A percentile compares a stretch with the other conserved stretches of the same genome.
Evolutionary conservation across 1,139 yeast species (phyloP).

Genomic region (Debaryomyces psychrophilus): DNA sequence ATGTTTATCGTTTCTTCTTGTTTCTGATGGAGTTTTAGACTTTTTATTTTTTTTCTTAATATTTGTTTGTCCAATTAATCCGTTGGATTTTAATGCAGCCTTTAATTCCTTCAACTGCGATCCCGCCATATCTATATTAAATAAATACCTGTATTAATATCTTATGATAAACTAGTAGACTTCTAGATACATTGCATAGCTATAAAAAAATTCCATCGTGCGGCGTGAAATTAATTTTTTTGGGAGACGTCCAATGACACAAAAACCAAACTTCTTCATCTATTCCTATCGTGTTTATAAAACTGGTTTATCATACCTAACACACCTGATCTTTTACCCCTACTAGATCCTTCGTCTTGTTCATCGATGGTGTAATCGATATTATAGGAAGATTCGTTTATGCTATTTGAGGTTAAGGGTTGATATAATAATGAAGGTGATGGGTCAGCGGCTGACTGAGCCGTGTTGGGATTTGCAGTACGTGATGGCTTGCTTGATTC

Average conservation of each 20-base stretch:
- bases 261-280: constrained; percentile 14
- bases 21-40: constrained; percentile 63
- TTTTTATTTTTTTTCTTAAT: constrained; percentile 56
- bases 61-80: constrained; percentile 82
- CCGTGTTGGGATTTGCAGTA: constrained; percentile 5
- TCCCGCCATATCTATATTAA: constrained; percentile 64
- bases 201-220: constrained; percentile 15
- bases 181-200: neutral
- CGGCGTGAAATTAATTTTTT: constrained; percentile 14
- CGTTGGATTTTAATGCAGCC: constrained; percentile 74
- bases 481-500: constrained; percentile 4
- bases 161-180: constrained; percentile 2
- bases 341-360: constrained; percentile 31
- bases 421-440: constrained; percentile 14
- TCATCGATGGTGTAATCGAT: constrained; percentile 37
- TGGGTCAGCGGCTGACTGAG: constrained; percentile 13
- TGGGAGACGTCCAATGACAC: constrained; percentile 3
- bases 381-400: constrained; percentile 32
- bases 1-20: constrained; percentile 67
- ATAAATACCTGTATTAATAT: constrained; percentile 4
- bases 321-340: constrained; percentile 60
- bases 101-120: constrained; percentile 85
- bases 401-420: constrained; percentile 19
- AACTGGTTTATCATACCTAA: constrained; percentile 83
- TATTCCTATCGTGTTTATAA: constrained; percentile 58